A percentile compares a stretch with the other conserved stretches of the same genome.
Evolutionary conservation across 106 monocot species (phyloP).

Genomic region (Apostasia shenzhenica): DNA sequence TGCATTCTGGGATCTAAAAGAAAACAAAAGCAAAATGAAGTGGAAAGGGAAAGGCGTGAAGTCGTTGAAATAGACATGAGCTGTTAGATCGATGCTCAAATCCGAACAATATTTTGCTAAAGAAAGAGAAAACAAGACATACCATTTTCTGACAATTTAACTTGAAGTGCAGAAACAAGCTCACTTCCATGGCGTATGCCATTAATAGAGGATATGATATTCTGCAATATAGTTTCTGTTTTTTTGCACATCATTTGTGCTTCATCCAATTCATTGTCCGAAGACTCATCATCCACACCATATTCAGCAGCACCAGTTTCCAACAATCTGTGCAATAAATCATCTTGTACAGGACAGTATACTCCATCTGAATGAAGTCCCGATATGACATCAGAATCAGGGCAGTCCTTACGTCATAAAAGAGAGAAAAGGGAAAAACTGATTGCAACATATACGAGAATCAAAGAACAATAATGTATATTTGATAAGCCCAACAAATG

Average conservation of each 20-base stretch:
- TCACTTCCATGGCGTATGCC: slow-evolving; percentile 43
- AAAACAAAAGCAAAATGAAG: not conserved
- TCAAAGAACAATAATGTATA: no score
- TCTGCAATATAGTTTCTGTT: slow-evolving; percentile 29
- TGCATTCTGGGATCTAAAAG: slow-evolving; percentile 26
- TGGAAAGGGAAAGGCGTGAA: not conserved
- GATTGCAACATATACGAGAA: no score
- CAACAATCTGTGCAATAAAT: slow-evolving; percentile 54
- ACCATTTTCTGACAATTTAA: slow-evolving; percentile 46
- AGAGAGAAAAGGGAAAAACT: not conserved
- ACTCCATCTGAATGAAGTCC: slow-evolving; percentile 42
- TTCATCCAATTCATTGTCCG: slow-evolving; percentile 19
- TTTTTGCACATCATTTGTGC: slow-evolving; percentile 8
- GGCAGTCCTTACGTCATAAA: not conserved
- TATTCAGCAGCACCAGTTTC: slow-evolving; percentile 63
- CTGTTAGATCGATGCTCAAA: no score
- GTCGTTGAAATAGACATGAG: not conserved
- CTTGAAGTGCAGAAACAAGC: slow-evolving; percentile 22
- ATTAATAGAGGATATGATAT: slow-evolving; percentile 37
- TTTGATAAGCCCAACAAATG: no score
- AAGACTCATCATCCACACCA: slow-evolving; percentile 21
- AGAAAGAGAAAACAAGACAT: slow-evolving; percentile 1
- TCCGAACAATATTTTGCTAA: no score
- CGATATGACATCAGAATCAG: not conserved
- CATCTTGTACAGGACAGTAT: slow-evolving; percentile 25